Percentiles rank a stretch among this genome's conserved stretches.
Conservation (phyloP, 1,284 basidiomycete species). For the Neonothopanus nambi region DNA sequence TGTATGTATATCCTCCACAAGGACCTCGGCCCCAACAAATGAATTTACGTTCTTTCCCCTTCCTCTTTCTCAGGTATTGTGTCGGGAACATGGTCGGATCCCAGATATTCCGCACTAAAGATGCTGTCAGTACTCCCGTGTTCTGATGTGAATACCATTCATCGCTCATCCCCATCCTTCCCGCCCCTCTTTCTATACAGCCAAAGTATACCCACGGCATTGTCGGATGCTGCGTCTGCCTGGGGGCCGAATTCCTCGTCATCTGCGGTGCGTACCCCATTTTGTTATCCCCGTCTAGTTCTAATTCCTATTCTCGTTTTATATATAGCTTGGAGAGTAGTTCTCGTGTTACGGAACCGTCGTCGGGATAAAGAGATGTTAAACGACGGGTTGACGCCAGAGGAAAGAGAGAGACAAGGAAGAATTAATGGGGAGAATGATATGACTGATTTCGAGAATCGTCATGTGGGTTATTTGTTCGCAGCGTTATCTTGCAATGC, state of each 20-base stretch:
- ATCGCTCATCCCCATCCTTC: background rate
- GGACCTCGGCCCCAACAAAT: too few relatives aligned
- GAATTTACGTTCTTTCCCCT: too few relatives aligned
- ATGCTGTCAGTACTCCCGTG: conserved; percentile 9
- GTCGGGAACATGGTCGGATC: conserved; percentile 17
- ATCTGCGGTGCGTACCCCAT: background rate
- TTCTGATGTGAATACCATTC: background rate
- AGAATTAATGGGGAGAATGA: conserved; percentile 8
- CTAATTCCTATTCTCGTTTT: background rate
- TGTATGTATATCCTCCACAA: background rate
- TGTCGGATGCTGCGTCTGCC: conserved; percentile 13
- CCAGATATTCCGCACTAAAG: conserved; percentile 20
- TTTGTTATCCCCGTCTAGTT: background rate
- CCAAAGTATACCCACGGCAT: conserved; percentile 12
- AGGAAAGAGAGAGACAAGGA: conserved; percentile 8
- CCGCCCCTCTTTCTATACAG: conserved; percentile 1
- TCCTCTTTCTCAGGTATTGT: conserved; percentile 9
- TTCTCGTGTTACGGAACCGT: conserved; percentile 15
- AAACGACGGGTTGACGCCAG: conserved; percentile 7
- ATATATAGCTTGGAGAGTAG: conserved; percentile 13
- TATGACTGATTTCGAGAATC: conserved; percentile 10
- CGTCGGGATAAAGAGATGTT: conserved; percentile 7
- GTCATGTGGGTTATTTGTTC: background rate
- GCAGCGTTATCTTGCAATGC: background rate
- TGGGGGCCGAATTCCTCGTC: conserved; percentile 15